These are phyloP conservation scores for Syncephalastrum sp. DNA, from an alignment of 371 early-diverging fungal genomes.

Conservation along the genomic window DNA sequence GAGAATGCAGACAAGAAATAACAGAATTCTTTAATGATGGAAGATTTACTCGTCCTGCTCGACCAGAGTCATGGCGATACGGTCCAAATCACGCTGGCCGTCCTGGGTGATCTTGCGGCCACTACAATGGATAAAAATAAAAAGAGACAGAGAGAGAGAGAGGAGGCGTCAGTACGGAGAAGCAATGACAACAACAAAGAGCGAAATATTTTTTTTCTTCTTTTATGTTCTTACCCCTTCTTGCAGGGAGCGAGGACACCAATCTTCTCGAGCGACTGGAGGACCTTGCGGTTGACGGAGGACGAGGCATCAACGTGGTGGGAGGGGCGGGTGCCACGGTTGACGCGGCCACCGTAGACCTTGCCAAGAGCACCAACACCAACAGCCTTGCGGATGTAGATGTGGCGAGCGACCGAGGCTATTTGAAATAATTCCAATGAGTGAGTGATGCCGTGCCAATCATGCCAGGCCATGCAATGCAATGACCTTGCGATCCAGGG, in stretches of 20 bases:
- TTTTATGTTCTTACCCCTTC: slow-evolving; percentile 62
- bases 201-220: neutral
- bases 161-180: neutral
- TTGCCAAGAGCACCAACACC: slow-evolving; percentile 96
- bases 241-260: slow-evolving; percentile 92
- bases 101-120: slow-evolving; percentile 76
- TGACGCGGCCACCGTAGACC: slow-evolving; percentile 89
- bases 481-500: neutral
- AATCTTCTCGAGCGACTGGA: slow-evolving; percentile 97
- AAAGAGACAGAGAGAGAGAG: neutral
- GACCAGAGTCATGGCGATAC: slow-evolving; percentile 60
- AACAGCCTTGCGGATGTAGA: slow-evolving; percentile 93
- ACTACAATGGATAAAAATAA: slow-evolving; percentile 24
- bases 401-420: slow-evolving; percentile 97
- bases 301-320: slow-evolving; percentile 89
- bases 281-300: slow-evolving; percentile 91
- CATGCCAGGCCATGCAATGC: too few species aligned
- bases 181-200: too few species aligned
- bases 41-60: slow-evolving; percentile 13
- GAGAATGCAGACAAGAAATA: too few species aligned
- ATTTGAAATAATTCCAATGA: slow-evolving; percentile 3
- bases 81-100: slow-evolving; percentile 81
- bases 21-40: too few species aligned
- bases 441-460: neutral
- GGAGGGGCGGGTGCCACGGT: slow-evolving; percentile 94